Conservation (phyloP, 768 basidiomycete species). For the Nevesoporus exiguus region DNA sequence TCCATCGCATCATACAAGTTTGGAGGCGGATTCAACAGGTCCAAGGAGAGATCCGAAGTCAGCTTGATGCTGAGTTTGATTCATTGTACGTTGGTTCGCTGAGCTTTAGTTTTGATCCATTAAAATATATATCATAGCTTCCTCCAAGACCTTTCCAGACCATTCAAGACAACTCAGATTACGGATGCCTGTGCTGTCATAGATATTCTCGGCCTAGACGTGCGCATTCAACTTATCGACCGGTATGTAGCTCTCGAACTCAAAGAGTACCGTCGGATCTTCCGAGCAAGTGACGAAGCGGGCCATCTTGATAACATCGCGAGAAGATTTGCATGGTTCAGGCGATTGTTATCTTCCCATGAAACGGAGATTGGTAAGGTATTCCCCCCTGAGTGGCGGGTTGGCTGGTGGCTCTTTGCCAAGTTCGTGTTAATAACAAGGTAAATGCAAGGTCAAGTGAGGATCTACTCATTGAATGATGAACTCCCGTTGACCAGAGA, state of each 20-base stretch:
- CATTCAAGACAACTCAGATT: conserved; percentile 60
- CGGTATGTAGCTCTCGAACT: conserved; percentile 88
- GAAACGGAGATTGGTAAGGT: conserved; percentile 82
- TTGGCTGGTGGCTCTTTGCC: conserved; percentile 74
- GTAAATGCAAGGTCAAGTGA: conserved; percentile 36
- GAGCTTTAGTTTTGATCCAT: neutral
- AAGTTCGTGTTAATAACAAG: conserved; percentile 91
- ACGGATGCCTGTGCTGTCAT: conserved; percentile 84
- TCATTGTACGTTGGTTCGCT: conserved; percentile 61
- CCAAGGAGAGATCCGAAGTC: conserved; percentile 75
- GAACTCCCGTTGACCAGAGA: conserved; percentile 47
- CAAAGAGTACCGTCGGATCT: conserved; percentile 95
- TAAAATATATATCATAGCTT: conserved; percentile 48
- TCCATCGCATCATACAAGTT: conserved; percentile 73
- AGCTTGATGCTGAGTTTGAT: conserved; percentile 90
- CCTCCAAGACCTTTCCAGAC: conserved; percentile 70
- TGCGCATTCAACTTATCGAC: conserved; percentile 76
- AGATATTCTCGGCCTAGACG: conserved; percentile 84
- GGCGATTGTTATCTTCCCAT: conserved; percentile 76
- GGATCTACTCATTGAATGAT: neutral
- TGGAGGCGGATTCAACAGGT: conserved; percentile 79
- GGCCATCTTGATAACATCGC: conserved; percentile 95
- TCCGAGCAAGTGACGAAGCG: conserved; percentile 89
- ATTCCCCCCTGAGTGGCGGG: conserved; percentile 85
- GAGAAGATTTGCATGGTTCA: conserved; percentile 93